Conservation (phyloP, 1,139 yeast species). For the Blastobotrys elegans region DNA sequence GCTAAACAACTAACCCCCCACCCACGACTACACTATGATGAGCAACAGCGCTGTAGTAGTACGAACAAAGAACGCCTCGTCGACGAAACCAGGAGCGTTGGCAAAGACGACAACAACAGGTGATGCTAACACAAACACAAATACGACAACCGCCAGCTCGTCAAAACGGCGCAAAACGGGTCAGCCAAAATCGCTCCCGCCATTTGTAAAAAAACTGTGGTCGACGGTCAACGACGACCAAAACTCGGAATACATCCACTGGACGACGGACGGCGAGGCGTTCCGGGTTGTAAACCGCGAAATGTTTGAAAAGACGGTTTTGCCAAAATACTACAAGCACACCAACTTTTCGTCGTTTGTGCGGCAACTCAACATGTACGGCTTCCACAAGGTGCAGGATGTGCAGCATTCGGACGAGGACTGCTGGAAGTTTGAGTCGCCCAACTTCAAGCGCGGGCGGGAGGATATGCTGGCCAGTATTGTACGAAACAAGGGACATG, state of each 20-base stretch:
- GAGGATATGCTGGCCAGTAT: constrained; percentile 74
- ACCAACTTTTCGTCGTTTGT: constrained; percentile 90
- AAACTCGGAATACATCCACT: constrained; percentile 66
- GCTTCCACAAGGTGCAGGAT: constrained; percentile 91
- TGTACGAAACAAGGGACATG: constrained; percentile 42
- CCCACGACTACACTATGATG: constrained; percentile 14
- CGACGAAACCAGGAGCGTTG: neutral
- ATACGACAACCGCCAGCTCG: constrained; percentile 35
- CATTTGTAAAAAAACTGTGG: constrained; percentile 92
- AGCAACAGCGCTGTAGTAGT: constrained; percentile 34
- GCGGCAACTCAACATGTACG: constrained; percentile 91
- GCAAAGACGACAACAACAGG: neutral
- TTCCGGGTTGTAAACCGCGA: constrained; percentile 84
- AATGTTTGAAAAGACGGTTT: constrained; percentile 70
- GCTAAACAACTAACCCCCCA: neutral
- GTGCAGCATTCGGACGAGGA: constrained; percentile 54
- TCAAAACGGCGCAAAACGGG: constrained; percentile 29
- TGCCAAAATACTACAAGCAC: constrained; percentile 89
- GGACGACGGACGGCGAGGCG: constrained; percentile 83
- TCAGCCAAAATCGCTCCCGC: constrained; percentile 53
- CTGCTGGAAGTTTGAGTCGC: constrained; percentile 74
- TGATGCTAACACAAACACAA: constrained; percentile 16
- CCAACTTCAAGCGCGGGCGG: constrained; percentile 62
- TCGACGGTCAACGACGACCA: constrained; percentile 81
- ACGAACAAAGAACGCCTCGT: constrained; percentile 25